Evolutionary conservation across 495 filamentous ascomycete species (phyloP), one percentile per base, ranked within the genome.

Genomic region (Hypoxylon fuscum): DNA sequence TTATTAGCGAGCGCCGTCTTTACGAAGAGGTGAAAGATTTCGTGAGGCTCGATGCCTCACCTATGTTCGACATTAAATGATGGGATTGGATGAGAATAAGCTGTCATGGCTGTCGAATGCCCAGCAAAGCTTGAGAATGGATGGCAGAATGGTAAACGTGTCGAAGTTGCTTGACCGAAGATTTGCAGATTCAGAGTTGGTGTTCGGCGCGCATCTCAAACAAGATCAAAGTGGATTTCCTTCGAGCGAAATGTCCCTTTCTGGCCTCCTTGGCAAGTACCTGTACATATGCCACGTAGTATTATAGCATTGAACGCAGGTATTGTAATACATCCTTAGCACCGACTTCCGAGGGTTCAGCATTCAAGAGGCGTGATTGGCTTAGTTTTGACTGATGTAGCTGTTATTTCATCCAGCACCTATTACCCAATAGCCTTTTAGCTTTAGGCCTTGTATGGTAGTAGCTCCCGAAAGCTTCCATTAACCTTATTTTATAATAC

Each of bases 1-100:
- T 72, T 69, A 67, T 67, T 62, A 72, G 69, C 69, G 62, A 70
- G 59, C n/a, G n/a, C 57, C 47, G 18, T 45, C 52, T 64, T 59
- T 55, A 41, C 27, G 22, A 53, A 38, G 35, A 8, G 21, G 47
- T 34, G 31, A 31, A 50, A 61, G 62, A 66, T 34, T 61, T 56
- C 57, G 50, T 66, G 63, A 66, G 63, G 63, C 63, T 55, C 45
- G 51, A 54, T 62, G 66, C 66, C 66, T 69, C 66, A 69, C 47
- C 66, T 69, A 62, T 61, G 37, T 49, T 69, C 62, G 57, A 66
- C 66, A 69, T 66, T 21, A 61, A 69, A 69, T 45, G 34, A 62
- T 23, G 57, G 66, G 23, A 62, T 56, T 43, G 49, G 37, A 51
- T 55, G 31, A 37, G 25, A 44, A 57, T 20, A 32, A 51, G 62